A percentile compares a stretch with the other conserved stretches of the same genome.
phyloP scores from a whole-genome alignment of 768 basidiomycete species.

The Austroboletus eburneus region DNA sequence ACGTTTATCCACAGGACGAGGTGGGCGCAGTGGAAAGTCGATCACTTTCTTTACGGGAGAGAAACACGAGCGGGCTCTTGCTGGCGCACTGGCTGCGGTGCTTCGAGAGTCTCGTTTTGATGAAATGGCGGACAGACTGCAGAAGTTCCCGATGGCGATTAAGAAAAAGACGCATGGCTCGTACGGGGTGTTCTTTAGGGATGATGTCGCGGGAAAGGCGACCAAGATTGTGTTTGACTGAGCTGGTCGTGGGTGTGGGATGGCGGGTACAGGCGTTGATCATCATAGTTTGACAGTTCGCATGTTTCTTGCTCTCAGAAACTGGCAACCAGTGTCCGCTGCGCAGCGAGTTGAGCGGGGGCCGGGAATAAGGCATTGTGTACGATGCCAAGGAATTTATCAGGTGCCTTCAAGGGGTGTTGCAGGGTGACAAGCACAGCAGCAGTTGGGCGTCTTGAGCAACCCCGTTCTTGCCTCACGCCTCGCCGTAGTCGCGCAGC shows the following conservation, averaged over 20 bases:
- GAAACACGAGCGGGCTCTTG: slow-evolving; percentile 76
- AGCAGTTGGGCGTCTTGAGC: background rate
- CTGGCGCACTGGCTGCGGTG: slow-evolving; percentile 91
- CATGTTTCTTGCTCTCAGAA: no score
- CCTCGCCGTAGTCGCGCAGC: slow-evolving; percentile 25
- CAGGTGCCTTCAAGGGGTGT: background rate
- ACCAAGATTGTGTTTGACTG: slow-evolving; percentile 72
- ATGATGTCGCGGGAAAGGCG: slow-evolving; percentile 56
- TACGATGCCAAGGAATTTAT: no score
- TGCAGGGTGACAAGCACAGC: slow-evolving; percentile 8
- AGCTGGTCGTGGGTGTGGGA: slow-evolving; percentile 5
- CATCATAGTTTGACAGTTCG: no score
- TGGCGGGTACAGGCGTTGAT: no score
- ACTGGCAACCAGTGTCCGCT: no score
- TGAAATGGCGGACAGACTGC: slow-evolving; percentile 56
- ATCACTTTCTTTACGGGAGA: slow-evolving; percentile 98
- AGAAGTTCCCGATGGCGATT: slow-evolving; percentile 92
- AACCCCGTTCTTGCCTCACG: slow-evolving; percentile 3
- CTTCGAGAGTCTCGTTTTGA: slow-evolving; percentile 84
- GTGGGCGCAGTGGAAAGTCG: slow-evolving; percentile 83
- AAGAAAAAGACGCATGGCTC: slow-evolving; percentile 92
- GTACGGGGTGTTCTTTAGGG: slow-evolving; percentile 83
- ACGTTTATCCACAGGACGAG: slow-evolving; percentile 58
- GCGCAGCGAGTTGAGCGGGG: no score
- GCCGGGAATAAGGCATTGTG: no score